Evolutionary conservation across 257 asterid genomes (phyloP), one percentile per base, ranked within the genome.

Genomic region (Agastache rugosa): DNA sequence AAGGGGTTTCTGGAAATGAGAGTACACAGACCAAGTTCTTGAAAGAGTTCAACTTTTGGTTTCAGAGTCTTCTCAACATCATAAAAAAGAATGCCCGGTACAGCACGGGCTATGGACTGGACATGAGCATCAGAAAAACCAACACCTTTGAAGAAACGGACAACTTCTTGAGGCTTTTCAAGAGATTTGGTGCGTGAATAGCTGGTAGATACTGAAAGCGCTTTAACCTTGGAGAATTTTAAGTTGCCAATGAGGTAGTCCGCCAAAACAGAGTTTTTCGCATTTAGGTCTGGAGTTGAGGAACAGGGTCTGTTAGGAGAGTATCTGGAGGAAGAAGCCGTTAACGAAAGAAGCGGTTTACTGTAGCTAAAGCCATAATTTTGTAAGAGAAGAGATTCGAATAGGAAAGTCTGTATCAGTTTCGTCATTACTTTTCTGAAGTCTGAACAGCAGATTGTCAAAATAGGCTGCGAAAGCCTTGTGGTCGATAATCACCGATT

Each of bases 31-130:
- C 86, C 83, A 23, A 81, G 51, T 20, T 81, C 86, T 44, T 79
- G 78, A n/a, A 81, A 73, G 56, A 81, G 34, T 8, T 19, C n/a
- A 39, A 80, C 53, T 67, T 80, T 83, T 10, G 87, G 86, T 35
- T 76, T 73, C 25, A 83, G 82, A 44, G 68, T 83, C 35, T 76
- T 83, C 16, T 73, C 86, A 10, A 76, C 61, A 37, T 76, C 55
- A n/a, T 73, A 25, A 19, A 69, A 55, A 8, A 83, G 84, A 48
- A 83, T 39, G 12, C 48, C 23, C 2, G 87, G 82, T 11, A 4
- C 14, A 2, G 0, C 17, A 11, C 27, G 45, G 55, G 65, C 76
- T 48, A 71, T 47, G 51, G 81, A 47, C 42, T 75, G 62, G 63
- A 76, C 55, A 0, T 14, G 60, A 22, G 72, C 45, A 55, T 65